These are phyloP conservation scores for Casaregolazyma suthepensis DNA, from an alignment of 1,139 yeast genomes.

Conservation along the genomic window DNA sequence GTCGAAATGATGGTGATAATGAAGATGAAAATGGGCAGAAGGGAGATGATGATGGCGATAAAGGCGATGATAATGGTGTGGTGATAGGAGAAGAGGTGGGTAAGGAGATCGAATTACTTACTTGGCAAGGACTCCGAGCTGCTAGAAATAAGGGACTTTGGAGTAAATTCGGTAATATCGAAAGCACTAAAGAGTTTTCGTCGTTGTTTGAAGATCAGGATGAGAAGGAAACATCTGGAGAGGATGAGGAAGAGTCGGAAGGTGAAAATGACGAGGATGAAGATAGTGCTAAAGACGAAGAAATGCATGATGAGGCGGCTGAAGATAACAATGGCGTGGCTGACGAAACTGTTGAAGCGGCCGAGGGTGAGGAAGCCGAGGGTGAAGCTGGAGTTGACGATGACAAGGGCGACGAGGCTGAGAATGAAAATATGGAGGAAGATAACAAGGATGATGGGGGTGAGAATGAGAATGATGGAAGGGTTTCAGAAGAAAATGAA, in stretches of 20 bases:
- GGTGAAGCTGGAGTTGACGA: conserved; percentile 7
- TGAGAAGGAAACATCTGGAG: not conserved
- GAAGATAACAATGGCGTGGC: not conserved
- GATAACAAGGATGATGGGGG: conserved; percentile 8
- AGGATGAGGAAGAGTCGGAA: conserved; percentile 1
- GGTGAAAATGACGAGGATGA: conserved; percentile 1
- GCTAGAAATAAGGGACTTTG: conserved; percentile 30
- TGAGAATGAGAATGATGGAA: conserved; percentile 6
- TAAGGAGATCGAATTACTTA: conserved; percentile 12
- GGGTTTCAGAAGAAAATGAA: not conserved
- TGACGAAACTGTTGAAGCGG: conserved; percentile 6
- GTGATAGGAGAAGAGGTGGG: conserved; percentile 6
- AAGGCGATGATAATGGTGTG: conserved; percentile 8
- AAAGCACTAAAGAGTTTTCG: conserved; percentile 21
- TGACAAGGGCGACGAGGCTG: not conserved
- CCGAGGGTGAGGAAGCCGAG: not conserved
- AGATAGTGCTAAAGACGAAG: conserved; percentile 4
- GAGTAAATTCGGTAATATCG: conserved; percentile 26
- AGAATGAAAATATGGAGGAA: not conserved
- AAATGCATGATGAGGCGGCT: not conserved
- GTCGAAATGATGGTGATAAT: conserved; percentile 6
- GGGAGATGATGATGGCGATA: conserved; percentile 10
- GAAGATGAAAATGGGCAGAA: conserved; percentile 1
- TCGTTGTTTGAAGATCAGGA: conserved; percentile 22
- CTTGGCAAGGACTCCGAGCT: conserved; percentile 33